Percentiles rank a stretch among this genome's conserved stretches.
phyloP scores from a whole-genome alignment of 2,329 filamentous ascomycete genomes.

The Calycina herbarum region DNA sequence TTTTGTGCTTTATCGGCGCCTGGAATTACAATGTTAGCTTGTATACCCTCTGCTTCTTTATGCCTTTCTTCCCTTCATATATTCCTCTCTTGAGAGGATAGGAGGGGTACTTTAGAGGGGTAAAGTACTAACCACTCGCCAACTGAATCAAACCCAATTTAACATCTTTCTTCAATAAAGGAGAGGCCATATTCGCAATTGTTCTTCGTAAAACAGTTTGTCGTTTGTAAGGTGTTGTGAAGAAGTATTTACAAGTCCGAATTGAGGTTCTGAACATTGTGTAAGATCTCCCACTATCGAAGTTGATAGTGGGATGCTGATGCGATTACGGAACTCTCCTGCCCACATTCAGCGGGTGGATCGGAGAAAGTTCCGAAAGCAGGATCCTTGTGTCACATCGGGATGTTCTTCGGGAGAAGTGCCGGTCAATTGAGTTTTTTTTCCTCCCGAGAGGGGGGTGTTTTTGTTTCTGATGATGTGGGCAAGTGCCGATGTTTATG shows the following conservation, averaged over 20 bases:
- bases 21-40: slow-evolving; percentile 34
- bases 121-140: slow-evolving; percentile 57
- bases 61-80: neutral
- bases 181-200: slow-evolving; percentile 30
- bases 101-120: slow-evolving; percentile 13
- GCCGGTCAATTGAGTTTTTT: no score
- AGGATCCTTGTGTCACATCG: no score
- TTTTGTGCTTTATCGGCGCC: slow-evolving; percentile 82
- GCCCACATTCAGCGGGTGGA: no score
- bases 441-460: no score
- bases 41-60: neutral
- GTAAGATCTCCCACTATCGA: neutral
- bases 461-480: no score
- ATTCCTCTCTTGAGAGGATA: neutral
- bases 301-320: neutral
- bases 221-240: slow-evolving; percentile 5
- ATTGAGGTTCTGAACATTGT: slow-evolving; percentile 22
- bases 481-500: no score
- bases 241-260: slow-evolving; percentile 15
- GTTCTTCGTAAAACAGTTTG: slow-evolving; percentile 11
- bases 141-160: slow-evolving; percentile 83
- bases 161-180: slow-evolving; percentile 70
- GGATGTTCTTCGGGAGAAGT: no score
- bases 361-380: no score
- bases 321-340: no score